Evolutionary conservation across 371 early-diverging fungal genomes (phyloP).

Genomic region (Mortierella sp.): DNA sequence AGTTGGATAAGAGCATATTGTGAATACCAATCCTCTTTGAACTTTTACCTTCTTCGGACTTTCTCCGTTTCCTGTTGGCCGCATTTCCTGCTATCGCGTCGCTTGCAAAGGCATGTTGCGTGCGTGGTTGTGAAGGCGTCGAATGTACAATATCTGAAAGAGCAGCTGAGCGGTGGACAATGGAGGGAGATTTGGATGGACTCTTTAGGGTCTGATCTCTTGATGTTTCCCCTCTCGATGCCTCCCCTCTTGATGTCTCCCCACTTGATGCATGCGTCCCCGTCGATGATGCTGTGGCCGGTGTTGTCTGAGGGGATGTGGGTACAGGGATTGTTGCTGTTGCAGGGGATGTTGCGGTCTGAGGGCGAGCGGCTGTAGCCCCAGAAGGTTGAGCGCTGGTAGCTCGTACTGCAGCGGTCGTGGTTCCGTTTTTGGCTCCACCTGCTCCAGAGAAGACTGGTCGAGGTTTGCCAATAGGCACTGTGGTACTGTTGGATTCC

Average conservation of each 20-base stretch:
- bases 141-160: constrained; percentile 15
- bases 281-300: background rate
- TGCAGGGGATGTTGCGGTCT: constrained; percentile 1
- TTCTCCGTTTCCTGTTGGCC: constrained; percentile 21
- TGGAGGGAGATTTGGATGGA: constrained; percentile 14
- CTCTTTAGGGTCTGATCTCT: background rate
- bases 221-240: background rate
- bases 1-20: no score
- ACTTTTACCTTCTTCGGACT: constrained; percentile 21
- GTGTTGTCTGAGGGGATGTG: background rate
- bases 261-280: background rate
- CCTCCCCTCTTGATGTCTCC: no score
- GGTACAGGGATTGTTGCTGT: background rate
- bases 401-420: background rate
- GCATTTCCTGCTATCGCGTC: constrained; percentile 1
- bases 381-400: background rate
- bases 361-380: background rate
- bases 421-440: background rate
- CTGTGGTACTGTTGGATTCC: constrained; percentile 15
- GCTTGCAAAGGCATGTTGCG: constrained; percentile 6
- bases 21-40: no score
- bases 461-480: constrained; percentile 8
- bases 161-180: constrained; percentile 4
- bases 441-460: background rate
- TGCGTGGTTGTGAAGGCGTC: background rate